phyloP scores from a whole-genome alignment of 805 yeast species.

The Candida corydali region DNA sequence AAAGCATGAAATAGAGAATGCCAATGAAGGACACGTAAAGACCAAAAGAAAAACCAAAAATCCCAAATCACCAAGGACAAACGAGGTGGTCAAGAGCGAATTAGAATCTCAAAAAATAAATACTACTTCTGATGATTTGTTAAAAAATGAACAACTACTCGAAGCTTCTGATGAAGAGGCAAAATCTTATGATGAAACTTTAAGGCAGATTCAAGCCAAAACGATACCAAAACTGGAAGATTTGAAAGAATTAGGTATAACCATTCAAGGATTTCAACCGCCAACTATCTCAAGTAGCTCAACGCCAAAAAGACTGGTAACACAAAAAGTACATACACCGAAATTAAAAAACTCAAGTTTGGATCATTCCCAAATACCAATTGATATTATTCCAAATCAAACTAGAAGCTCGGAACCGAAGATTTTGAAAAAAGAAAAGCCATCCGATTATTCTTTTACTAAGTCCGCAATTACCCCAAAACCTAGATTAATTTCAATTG shows the following conservation, averaged over 20 bases:
- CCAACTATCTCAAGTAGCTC: conserved; percentile 3
- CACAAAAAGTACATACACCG: too few species aligned
- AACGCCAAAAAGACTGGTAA: conserved; percentile 11
- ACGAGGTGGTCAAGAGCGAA: too few species aligned
- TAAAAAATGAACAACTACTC: conserved; percentile 1
- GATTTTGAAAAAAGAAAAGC: too few species aligned
- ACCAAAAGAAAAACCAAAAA: background rate
- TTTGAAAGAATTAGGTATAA: conserved; percentile 26
- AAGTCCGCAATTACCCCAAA: conserved; percentile 14
- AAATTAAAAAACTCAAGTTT: too few species aligned
- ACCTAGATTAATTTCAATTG: conserved; percentile 12
- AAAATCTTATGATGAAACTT: conserved; percentile 19
- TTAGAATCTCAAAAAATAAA: too few species aligned
- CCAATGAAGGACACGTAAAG: conserved; percentile 5
- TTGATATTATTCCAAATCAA: too few species aligned
- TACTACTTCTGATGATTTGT: background rate
- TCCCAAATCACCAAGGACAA: too few species aligned
- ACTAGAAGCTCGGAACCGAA: too few species aligned
- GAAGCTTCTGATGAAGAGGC: conserved; percentile 20
- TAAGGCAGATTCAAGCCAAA: too few species aligned
- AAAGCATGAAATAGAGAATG: conserved; percentile 7
- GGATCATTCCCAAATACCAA: too few species aligned
- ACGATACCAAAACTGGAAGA: too few species aligned
- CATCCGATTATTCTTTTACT: too few species aligned
- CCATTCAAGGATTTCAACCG: conserved; percentile 15